phyloP scores from a whole-genome alignment of 2,329 filamentous ascomycete genomes.

The Rutstroemia sp. region DNA sequence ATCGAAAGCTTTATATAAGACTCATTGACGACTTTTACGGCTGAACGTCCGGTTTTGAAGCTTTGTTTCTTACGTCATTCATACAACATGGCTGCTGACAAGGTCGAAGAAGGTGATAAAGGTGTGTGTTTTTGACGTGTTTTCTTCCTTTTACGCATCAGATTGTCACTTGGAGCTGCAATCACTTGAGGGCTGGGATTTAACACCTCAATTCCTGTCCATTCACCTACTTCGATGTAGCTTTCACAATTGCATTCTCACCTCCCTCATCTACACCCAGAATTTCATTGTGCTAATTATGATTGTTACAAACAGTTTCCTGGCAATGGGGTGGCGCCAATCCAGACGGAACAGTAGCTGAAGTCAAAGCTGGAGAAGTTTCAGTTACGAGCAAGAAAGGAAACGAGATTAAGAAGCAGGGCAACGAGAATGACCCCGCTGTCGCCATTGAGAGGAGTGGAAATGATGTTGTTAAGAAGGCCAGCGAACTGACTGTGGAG shows the following conservation, averaged over 20 bases:
- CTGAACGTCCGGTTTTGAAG: background rate
- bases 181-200: background rate
- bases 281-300: background rate
- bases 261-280: background rate
- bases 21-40: background rate
- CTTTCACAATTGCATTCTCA: background rate
- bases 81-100: slow-evolving; percentile 36
- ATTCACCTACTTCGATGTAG: too few relatives aligned
- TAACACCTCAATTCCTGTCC: too few relatives aligned
- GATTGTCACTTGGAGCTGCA: background rate
- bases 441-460: slow-evolving; percentile 50
- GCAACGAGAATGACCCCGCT: slow-evolving; percentile 51
- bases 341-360: slow-evolving; percentile 49
- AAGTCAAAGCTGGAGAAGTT: slow-evolving; percentile 51
- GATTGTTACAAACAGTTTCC: slow-evolving; percentile 39
- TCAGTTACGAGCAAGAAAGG: slow-evolving; percentile 53
- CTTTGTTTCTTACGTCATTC: background rate
- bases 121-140: slow-evolving; percentile 29
- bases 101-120: slow-evolving; percentile 43
- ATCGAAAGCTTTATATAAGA: background rate
- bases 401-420: slow-evolving; percentile 58
- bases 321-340: slow-evolving; percentile 52
- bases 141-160: background rate
- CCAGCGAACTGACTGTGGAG: slow-evolving; percentile 49
- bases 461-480: slow-evolving; percentile 58